Evolutionary conservation across 73 alveolate genomes (phyloP).

Genomic region (Durusdinium trenchii): DNA sequence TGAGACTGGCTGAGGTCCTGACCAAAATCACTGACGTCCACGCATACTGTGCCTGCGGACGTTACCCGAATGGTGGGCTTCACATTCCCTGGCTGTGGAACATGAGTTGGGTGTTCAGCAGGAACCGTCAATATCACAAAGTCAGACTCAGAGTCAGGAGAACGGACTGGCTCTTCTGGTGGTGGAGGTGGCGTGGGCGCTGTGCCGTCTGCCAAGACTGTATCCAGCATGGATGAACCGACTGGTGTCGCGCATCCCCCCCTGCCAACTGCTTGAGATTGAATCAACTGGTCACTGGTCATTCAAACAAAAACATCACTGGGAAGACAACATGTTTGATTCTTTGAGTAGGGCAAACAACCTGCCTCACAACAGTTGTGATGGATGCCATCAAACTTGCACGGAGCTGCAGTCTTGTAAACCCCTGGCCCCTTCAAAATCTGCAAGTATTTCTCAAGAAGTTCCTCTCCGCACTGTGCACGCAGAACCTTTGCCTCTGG

Average conservation of each 20-base stretch:
- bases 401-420: neutral
- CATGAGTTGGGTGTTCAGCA: neutral
- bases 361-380: no score
- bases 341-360: neutral
- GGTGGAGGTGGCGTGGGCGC: neutral
- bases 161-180: neutral
- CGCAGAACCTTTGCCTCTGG: neutral
- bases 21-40: neutral
- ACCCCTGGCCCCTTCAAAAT: neutral
- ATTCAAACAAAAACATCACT: neutral
- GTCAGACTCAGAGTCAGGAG: neutral
- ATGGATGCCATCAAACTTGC: neutral
- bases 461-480: neutral
- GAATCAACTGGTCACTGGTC: neutral
- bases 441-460: neutral
- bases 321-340: neutral
- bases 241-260: neutral
- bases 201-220: neutral
- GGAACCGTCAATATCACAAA: neutral
- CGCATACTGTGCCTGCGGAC: constrained; percentile 11
- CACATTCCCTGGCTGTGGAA: neutral
- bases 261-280: neutral
- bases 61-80: neutral
- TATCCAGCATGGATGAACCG: neutral
- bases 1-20: neutral